Evolutionary conservation across 139 green algal genomes (phyloP).

Genomic region (Protoeuglena noctilucae): DNA sequence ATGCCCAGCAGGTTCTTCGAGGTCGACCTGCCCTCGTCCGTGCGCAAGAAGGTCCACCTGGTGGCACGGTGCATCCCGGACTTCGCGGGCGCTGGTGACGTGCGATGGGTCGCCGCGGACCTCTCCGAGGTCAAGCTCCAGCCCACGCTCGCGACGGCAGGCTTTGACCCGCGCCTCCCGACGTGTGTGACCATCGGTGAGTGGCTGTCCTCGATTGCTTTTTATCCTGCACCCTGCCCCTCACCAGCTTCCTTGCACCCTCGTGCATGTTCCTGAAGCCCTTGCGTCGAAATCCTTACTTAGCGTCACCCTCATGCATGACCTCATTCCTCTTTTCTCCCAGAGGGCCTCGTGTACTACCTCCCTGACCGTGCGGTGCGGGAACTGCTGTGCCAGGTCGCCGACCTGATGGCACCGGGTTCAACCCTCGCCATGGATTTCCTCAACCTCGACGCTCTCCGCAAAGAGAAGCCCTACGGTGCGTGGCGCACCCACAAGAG

Average conservation of each 20-base stretch:
- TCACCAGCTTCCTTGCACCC: slow-evolving; percentile 31
- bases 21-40: slow-evolving; percentile 46
- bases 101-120: slow-evolving; percentile 29
- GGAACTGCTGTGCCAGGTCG: slow-evolving; percentile 19
- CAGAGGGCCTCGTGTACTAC: slow-evolving; percentile 42
- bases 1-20: slow-evolving; percentile 34
- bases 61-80: slow-evolving; percentile 21
- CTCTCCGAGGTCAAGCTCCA: slow-evolving; percentile 24
- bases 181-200: neutral
- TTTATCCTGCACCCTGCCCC: slow-evolving; percentile 12
- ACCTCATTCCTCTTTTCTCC: no score
- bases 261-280: neutral
- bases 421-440: slow-evolving; percentile 46
- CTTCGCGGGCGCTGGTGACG: slow-evolving; percentile 12
- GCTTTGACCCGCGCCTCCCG: slow-evolving; percentile 25
- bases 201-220: neutral
- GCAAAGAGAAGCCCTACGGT: neutral
- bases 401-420: slow-evolving; percentile 14
- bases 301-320: neutral
- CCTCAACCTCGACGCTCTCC: slow-evolving; percentile 19
- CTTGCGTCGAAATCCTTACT: no score
- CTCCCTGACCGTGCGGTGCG: slow-evolving; percentile 23
- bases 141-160: slow-evolving; percentile 22
- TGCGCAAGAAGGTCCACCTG: slow-evolving; percentile 29
- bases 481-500: neutral